Percentiles rank a stretch among this genome's conserved stretches.
Conservation (phyloP, 1,139 yeast species). For the Pichia sp. region DNA sequence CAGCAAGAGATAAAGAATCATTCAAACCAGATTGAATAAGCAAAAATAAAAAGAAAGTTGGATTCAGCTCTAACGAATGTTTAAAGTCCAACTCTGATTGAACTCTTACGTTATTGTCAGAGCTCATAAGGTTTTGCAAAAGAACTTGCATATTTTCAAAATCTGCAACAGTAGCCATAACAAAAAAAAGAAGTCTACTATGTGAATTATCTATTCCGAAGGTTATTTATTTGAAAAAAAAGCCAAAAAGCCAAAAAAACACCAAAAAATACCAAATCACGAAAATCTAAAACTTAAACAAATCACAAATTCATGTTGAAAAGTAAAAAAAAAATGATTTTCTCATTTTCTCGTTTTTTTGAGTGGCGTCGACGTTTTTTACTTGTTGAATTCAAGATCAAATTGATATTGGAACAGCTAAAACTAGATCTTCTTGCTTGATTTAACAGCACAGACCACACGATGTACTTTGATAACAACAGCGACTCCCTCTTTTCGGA, state of each 20-base stretch:
- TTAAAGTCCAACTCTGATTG: constrained; percentile 26
- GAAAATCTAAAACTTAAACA: neutral
- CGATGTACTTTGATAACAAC: constrained; percentile 30
- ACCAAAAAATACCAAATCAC: neutral
- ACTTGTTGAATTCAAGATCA: neutral
- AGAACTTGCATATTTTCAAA: neutral
- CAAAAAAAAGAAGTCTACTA: neutral
- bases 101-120: constrained; percentile 25
- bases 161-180: neutral
- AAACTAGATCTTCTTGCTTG: neutral
- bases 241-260: too few relatives aligned
- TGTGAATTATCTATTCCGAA: neutral
- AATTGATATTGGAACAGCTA: too few relatives aligned
- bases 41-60: constrained; percentile 18
- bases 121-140: constrained; percentile 10
- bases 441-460: neutral
- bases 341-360: neutral
- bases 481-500: constrained; percentile 50
- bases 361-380: neutral
- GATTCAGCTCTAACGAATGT: constrained; percentile 17
- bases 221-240: too few relatives aligned
- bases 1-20: constrained; percentile 8
- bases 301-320: neutral
- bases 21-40: constrained; percentile 21
- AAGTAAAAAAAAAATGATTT: neutral